Base-by-base conservation (phyloP, 2,329 filamentous ascomycete genomes). In the Alternaria sp. region DNA sequence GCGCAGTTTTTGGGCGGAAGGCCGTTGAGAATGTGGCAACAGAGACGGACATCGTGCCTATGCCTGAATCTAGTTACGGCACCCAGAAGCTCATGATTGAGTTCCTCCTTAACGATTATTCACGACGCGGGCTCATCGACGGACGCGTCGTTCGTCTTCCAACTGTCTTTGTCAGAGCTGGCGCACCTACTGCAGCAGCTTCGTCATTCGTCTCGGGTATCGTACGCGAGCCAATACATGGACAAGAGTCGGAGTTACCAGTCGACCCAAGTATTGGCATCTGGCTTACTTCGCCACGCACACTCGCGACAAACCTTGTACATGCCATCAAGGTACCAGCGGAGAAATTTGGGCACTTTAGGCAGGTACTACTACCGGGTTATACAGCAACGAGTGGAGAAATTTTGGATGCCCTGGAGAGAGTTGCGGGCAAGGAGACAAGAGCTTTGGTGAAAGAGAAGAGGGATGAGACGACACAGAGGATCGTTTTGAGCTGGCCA, bases 41-140 rank as follows among this genome's bases (percentile, higher is more conserved):
- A 3, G 75, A 77, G 58, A 73, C 66, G n/a, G 69, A 76, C 38
- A 72, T 83, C 8, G 84, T 89, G 3, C 85, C 87, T 4, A 88
- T 86, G 38, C 88, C 88, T 0, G 84, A 88, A 70, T 85, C 84
- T 39, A 88, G 85, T 14, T 89, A 89, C 71, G 88, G 88, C 34
- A 83, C 86, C 5, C 85, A 88, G 75, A 89, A 90, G 75, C 79
- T 89, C 61, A 83, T 88, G 74, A 86, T 84, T 58, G 88, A 90
- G 77, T 81, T 84, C 1, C 79, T 89, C 8, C 73, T 90, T 70
- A 89, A 89, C 75, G 87, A 89, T 63, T 85, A 88, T 75, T 87
- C 86, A 54, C 81, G 88, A 24, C 81, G 85, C 52, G 85, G 85
- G 0, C 83, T 85, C 56, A 82, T 89, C 58, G 85, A 87, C 58